Base-by-base conservation (phyloP, 768 basidiomycete genomes). In the Boletus rubescentipes region DNA sequence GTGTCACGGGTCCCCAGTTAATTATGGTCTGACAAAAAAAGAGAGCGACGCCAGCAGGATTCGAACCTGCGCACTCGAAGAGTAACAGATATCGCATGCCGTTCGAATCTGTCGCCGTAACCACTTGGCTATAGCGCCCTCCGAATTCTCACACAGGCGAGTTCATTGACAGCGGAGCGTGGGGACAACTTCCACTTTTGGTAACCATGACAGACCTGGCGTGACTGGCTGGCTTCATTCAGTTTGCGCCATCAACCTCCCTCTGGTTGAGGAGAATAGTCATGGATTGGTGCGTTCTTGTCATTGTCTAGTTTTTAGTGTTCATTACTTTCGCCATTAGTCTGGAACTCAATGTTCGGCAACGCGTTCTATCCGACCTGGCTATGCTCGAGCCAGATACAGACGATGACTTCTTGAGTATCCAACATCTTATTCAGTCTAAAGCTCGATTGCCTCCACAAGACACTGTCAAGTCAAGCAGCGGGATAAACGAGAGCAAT, bases 71-170 rank as follows among this genome's bases (percentile, higher is more conserved):
- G 72, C 72, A 64, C 69, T 71, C 71, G 10, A 70, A 70, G 71
- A 71, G 69, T 67, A 70, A 70, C 71, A 70, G 69, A 70, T 70
- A 49, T 63, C 65, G 56, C 51, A 4, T 40, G 1, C 14, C 31
- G 57, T 82, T 82, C 81, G 77, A 84, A 83, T 84, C 82, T 82
- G 77, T 83, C 83, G 83, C 83, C 81, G 81, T 85, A 85, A 85
- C 83, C 83, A 84, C 82, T 84, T 82, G 81, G 83, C 82, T 83
- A 83, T 84, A 82, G 81, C 76, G 73, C 71, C 73, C 36, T 48
- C 1, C 0, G 0, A 2, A 26, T 9, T 35, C 5, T 5, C 31
- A 4, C 14, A 21, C 26, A 26, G 26, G 26, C 26, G 3, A 3
- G 6, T 26, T 26, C 26, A 26, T 26, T 6, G 26, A 26, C 26